phyloP scores from a whole-genome alignment of 2,329 filamentous ascomycete species.

The Emydomyces testavorans region DNA sequence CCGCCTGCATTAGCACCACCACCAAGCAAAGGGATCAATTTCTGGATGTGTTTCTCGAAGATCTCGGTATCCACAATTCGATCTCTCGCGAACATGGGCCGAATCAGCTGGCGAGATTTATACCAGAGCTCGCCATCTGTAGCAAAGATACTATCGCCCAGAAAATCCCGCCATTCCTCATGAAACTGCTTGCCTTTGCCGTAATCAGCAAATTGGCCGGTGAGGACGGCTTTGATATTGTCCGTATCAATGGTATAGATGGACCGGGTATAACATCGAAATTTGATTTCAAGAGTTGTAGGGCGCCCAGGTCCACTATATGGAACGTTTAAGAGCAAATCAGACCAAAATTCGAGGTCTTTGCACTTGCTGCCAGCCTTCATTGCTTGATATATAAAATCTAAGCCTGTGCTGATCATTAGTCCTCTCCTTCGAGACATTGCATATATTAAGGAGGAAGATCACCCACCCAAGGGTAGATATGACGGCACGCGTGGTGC shows the following conservation, averaged over 20 bases:
- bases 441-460: neutral
- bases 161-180: conserved; percentile 60
- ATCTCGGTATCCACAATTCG: conserved; percentile 71
- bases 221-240: conserved; percentile 84
- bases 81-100: conserved; percentile 79
- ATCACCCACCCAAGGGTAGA: conserved; percentile 29
- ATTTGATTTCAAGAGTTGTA: conserved; percentile 50
- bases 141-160: conserved; percentile 75
- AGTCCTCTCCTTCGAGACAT: conserved; percentile 1
- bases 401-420: conserved; percentile 44
- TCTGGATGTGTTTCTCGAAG: conserved; percentile 69
- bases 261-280: conserved; percentile 37
- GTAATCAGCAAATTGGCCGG: conserved; percentile 73
- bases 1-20: conserved; percentile 28
- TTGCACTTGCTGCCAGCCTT: conserved; percentile 34
- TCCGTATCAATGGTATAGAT: conserved; percentile 72
- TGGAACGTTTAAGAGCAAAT: conserved; percentile 43
- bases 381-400: conserved; percentile 51
- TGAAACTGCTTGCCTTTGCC: conserved; percentile 70
- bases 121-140: conserved; percentile 76
- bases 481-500: conserved; percentile 27
- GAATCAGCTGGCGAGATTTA: conserved; percentile 66
- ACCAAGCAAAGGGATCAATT: conserved; percentile 57
- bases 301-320: conserved; percentile 41
- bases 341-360: conserved; percentile 1